Base-by-base conservation (phyloP, 352 stramenopile genomes). In the Phytopythium chamaehyphon region DNA sequence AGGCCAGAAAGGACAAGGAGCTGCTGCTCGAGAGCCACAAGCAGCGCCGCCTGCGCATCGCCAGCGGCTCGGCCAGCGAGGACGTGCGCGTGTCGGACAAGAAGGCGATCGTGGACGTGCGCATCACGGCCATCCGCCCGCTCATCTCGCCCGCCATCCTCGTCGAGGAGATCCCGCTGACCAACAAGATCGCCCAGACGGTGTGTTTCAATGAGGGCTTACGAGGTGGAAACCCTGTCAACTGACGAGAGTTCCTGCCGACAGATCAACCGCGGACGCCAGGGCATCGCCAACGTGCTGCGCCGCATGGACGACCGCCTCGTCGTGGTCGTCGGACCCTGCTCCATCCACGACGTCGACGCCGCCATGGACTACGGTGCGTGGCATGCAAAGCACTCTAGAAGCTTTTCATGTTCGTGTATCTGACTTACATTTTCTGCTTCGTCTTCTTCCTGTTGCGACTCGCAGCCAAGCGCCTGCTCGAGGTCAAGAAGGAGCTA, bases 261-360 rank as follows among this genome's bases (percentile, higher is more conserved):
- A 12, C 37, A 82, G 59, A 86, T 94, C 45, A 93, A 77, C 57
- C 70, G 71, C 18, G 77, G 80, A 0, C 83, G 86, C 16, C 78
- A 93, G 57, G 76, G 66, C 8, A 58, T 93, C 14, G 66, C 73
- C 47, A 91, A 91, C 51, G 69, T 95, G 22, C 49, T 96, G 45
- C 73, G 76, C 51, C 78, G 82, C 55, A 73, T 88, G 54, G 86
- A 96, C 48, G 86, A 95, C 60, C 81, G 86, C 19, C 71, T 96
- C 35, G 77, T 76, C 42, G 85, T 93, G 9, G 62, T 96, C 1
- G 86, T 96, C 21, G 86, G 86, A 11, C 86, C 86, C 1, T 96
- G 86, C 77, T 96, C 86, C 35, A 93, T 96, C 55, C 86, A 96
- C 64, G 83, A 96, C 54, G 82, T 88, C 22, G 71, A 94, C 31